These are phyloP conservation scores for Penicillium dipodomyicola DNA, from an alignment of 495 filamentous ascomycete genomes.

Conservation along the genomic window DNA sequence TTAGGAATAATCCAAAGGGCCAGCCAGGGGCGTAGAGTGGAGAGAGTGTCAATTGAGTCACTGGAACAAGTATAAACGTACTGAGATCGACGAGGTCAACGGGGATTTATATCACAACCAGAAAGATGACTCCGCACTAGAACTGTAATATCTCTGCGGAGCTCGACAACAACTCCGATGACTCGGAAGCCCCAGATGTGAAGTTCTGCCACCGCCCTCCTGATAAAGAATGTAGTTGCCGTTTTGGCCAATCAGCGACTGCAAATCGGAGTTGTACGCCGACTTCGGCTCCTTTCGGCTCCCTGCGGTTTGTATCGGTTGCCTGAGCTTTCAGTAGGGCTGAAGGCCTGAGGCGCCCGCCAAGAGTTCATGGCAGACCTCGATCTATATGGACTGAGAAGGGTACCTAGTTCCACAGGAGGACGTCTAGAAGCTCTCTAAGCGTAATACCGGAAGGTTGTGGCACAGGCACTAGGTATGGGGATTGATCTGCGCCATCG, in stretches of 20 bases:
- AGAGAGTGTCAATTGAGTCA: constrained; percentile 11
- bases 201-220: constrained; percentile 22
- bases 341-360: too few relatives aligned
- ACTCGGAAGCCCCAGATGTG: constrained; percentile 8
- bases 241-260: constrained; percentile 15
- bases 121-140: constrained; percentile 26
- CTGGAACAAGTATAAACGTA: constrained; percentile 10
- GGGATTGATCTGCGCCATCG: not conserved
- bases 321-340: not conserved
- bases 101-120: constrained; percentile 23
- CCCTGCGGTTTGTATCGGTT: not conserved
- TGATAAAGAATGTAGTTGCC: constrained; percentile 10
- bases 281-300: constrained; percentile 23
- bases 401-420: not conserved
- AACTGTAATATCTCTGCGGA: constrained; percentile 30
- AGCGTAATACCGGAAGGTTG: not conserved
- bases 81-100: constrained; percentile 10
- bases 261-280: constrained; percentile 13
- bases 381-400: not conserved
- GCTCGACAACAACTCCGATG: constrained; percentile 33
- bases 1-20: constrained; percentile 7
- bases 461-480: not conserved
- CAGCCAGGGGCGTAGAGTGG: not conserved
- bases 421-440: not conserved
- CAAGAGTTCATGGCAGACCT: not conserved